Evolutionary conservation across 495 filamentous ascomycete species (phyloP), one percentile per base, ranked within the genome.

Genomic region (Penicillium pulvis): DNA sequence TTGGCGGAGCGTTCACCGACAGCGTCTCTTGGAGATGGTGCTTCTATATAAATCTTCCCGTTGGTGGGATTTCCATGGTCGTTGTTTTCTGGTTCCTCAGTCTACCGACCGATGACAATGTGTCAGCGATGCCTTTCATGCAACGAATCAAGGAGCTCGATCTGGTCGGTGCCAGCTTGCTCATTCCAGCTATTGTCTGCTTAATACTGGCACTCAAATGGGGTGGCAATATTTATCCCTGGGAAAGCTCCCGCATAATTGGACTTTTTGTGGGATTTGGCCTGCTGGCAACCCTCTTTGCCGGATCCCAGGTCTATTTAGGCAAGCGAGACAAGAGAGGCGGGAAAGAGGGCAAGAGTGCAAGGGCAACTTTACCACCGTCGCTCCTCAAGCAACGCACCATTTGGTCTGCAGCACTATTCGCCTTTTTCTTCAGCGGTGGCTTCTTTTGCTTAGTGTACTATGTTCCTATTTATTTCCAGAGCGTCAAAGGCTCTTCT

Each of bases 1-100:
- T 86, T 5, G 84, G 84, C 11, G 84, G 84, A 6, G 77, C 73
- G 3, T 83, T 87, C 53, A 85, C 82, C 0, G 75, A 81, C 26
- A 71, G 80, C n/a, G 70, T 84, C 6, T 81, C 83, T 2, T 95
- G 91, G 91, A 75, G 91, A 52, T 93, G 90, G 90, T 93, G 90
- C 64, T 92, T 94, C 72, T 92, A 84, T 67, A 89, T 89, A 70
- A 91, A 91, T 54, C 72, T 90, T 19, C 87, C 87, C 3, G 79
- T 89, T 42, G 87, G 87, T 10, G 85, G 77, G 11, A 44, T 83
- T 11, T 78, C 82, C 5, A 81, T 86, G 53, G 56, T 73, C 0
- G 77, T 81, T 16, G 78, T 87, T 48, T 58, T 83, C 28, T 70
- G 86, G 57, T 76, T 85, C 4, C 28, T 28, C 6, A 1, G 28